These are phyloP conservation scores for Alnus rubra DNA, from an alignment of 306 rosid genomes.

Conservation along the genomic window DNA sequence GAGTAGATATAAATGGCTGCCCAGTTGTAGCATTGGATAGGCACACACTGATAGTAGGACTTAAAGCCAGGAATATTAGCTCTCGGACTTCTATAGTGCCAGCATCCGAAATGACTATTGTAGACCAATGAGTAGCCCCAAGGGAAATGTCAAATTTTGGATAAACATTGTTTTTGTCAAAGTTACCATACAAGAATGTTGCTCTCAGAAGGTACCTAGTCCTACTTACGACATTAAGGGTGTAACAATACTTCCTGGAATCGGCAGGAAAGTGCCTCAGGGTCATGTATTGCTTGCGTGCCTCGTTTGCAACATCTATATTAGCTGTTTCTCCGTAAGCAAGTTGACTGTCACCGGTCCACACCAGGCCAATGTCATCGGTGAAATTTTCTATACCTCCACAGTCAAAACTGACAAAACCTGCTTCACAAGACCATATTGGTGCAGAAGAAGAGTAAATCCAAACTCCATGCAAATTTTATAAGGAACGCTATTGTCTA, in stretches of 20 bases:
- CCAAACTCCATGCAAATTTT: conserved; percentile 6
- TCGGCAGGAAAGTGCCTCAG: conserved; percentile 86
- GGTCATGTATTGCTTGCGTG: conserved; percentile 66
- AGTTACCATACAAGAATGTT: conserved; percentile 92
- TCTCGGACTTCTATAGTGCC: conserved; percentile 56
- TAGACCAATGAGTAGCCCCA: conserved; percentile 92
- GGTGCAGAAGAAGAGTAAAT: not conserved
- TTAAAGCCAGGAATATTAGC: conserved; percentile 81
- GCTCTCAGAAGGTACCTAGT: conserved; percentile 86
- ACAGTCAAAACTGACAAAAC: conserved; percentile 93
- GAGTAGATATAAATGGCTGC: conserved; percentile 89
- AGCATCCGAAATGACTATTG: conserved; percentile 90
- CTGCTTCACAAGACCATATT: conserved; percentile 42
- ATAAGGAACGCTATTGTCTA: not conserved
- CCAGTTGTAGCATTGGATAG: conserved; percentile 99
- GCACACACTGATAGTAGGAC: conserved; percentile 77
- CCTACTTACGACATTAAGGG: conserved; percentile 71
- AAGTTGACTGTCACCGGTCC: conserved; percentile 70
- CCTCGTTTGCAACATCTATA: conserved; percentile 69
- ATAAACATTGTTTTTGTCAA: conserved; percentile 80
- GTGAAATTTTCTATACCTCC: conserved; percentile 72
- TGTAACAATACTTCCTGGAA: conserved; percentile 87
- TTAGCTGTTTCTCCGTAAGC: conserved; percentile 55
- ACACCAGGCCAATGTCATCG: conserved; percentile 74
- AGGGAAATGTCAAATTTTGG: conserved; percentile 88